Conservation (phyloP, 1,284 basidiomycete genomes). For the Puccinia triticina region DNA sequence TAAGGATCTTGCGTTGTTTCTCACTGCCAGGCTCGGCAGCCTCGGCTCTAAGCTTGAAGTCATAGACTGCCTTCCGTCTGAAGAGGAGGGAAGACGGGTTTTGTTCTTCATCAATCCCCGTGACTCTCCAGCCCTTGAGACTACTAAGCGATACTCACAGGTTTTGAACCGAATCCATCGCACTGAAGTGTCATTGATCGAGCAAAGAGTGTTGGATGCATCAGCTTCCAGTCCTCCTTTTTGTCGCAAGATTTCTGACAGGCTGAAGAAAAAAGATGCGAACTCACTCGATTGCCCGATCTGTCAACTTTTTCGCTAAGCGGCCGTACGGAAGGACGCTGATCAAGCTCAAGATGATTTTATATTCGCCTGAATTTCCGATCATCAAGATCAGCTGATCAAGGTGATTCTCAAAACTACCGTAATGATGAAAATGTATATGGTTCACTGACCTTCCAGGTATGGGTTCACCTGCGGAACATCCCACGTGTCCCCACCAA, state of each 20-base stretch:
- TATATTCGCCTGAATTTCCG: constrained; percentile 80
- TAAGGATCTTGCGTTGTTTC: constrained; percentile 71
- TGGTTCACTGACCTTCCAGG: constrained; percentile 70
- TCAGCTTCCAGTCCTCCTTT: constrained; percentile 1
- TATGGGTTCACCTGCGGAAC: constrained; percentile 81
- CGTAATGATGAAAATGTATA: background rate
- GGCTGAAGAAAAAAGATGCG: constrained; percentile 67
- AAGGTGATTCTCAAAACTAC: background rate
- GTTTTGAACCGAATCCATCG: constrained; percentile 52
- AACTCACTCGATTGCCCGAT: constrained; percentile 77
- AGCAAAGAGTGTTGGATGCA: background rate
- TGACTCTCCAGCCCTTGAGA: background rate
- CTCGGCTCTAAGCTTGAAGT: constrained; percentile 84
- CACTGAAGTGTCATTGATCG: constrained; percentile 28
- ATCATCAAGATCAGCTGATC: constrained; percentile 59
- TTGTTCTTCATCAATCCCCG: background rate
- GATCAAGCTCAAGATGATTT: constrained; percentile 90
- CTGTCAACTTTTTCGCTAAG: constrained; percentile 88
- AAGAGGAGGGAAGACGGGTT: background rate
- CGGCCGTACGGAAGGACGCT: constrained; percentile 84
- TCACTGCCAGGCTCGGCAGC: constrained; percentile 75
- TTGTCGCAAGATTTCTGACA: background rate
- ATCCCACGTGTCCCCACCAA: constrained; percentile 52
- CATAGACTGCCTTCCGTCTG: constrained; percentile 35
- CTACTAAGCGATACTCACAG: constrained; percentile 23